Evolutionary conservation across 2,329 filamentous ascomycete genomes (phyloP), one percentile per base, ranked within the genome.

Genomic region (Epichloe baconii): DNA sequence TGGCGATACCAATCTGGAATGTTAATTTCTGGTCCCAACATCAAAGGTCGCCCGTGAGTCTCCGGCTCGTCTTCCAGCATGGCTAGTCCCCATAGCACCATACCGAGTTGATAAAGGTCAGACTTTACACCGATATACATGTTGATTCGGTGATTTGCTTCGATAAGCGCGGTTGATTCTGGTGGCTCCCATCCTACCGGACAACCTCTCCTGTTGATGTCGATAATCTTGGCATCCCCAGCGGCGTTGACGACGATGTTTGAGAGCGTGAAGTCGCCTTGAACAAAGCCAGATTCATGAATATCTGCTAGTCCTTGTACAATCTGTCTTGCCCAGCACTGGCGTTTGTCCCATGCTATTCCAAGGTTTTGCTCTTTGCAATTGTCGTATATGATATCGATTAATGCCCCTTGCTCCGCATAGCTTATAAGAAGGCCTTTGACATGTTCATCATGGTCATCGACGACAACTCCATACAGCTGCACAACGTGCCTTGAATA

Each of bases 111-210:
- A 62, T 86, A 98, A 1, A 98, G 74, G 67, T 98, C 93, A 0
- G 91, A 95, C 68, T 98, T 98, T 64, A 96, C 89, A 12, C 93
- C 91, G 63, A 98, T 97, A 62, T 95, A 96, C 84, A 97, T 95
- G 44, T 87, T 86, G 49, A 98, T 90, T 34, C 88, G 80, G 66
- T 96, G 90, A 52, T 86, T 87, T 66, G 83, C 90, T 57, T 91
- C 83, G 54, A 97, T 88, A 51, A 97, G 80, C 5, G 80, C 78
- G 15, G 83, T 85, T 51, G 94, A 85, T 68, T 98, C 93, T 4
- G 93, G 93, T 3, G 93, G 90, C 59, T 98, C 93, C 93, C 93
- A 98, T 23, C 91, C 91, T 4, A 97, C 87, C 0, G 93, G 93
- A 61, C 93, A 98, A n/a, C 93, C 93, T 59, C 93, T 78, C 51